Evolutionary conservation across 768 basidiomycete genomes (phyloP).

Genomic region (Mycena alexandri): DNA sequence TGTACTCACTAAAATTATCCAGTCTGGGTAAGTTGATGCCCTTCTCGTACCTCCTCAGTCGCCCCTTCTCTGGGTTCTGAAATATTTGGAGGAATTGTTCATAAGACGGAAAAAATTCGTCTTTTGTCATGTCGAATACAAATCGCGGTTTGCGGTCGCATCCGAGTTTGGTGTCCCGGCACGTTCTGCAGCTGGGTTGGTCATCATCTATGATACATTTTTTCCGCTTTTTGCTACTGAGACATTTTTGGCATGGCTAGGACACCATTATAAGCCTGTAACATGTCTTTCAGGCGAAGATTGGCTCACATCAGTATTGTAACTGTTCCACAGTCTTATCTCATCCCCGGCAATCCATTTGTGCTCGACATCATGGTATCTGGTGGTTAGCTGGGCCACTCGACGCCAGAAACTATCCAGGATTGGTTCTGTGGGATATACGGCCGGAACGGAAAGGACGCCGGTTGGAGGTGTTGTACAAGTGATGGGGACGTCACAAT

Average conservation of each 20-base stretch:
- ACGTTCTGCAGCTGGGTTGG: not conserved
- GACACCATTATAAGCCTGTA: too few relatives aligned
- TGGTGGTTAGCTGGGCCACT: not conserved
- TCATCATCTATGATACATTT: slow-evolving; percentile 3
- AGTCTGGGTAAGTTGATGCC: too few relatives aligned
- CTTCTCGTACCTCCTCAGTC: not conserved
- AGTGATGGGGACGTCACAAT: too few relatives aligned
- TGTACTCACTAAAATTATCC: too few relatives aligned
- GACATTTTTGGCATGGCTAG: not conserved
- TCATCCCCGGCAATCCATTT: not conserved
- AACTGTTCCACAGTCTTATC: too few relatives aligned
- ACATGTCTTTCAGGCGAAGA: too few relatives aligned
- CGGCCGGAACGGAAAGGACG: too few relatives aligned
- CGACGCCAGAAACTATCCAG: not conserved
- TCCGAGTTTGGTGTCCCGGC: not conserved
- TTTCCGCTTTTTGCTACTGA: not conserved
- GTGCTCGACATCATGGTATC: not conserved
- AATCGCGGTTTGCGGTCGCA: slow-evolving; percentile 8
- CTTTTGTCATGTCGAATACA: not conserved
- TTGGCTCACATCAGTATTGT: too few relatives aligned
- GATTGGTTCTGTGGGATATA: too few relatives aligned
- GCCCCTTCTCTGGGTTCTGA: not conserved
- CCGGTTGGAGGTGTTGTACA: too few relatives aligned
- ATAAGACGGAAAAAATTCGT: not conserved
- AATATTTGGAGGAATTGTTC: not conserved